These are phyloP conservation scores for Paramecium sonneborni DNA, from an alignment of 73 alveolate genomes.

Conservation along the genomic window DNA sequence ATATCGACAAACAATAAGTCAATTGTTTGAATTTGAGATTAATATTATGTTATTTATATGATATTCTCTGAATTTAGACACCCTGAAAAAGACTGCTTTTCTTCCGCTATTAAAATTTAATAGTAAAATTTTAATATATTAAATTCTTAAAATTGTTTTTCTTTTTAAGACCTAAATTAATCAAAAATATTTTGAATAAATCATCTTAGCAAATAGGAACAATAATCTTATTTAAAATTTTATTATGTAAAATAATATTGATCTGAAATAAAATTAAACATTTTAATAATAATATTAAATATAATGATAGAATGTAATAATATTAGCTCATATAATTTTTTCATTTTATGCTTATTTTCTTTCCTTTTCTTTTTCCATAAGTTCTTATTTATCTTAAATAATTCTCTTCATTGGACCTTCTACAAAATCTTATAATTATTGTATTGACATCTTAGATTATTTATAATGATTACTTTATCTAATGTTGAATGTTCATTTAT, in stretches of 20 bases:
- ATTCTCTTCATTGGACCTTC: background rate
- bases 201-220: too few relatives aligned
- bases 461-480: background rate
- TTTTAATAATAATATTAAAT: too few relatives aligned
- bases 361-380: slow-evolving; percentile 26
- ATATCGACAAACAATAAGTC: background rate
- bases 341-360: background rate
- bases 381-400: slow-evolving; percentile 20
- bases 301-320: background rate
- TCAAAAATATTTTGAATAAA: too few relatives aligned
- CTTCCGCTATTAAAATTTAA: background rate
- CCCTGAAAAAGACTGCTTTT: too few relatives aligned
- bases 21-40: background rate
- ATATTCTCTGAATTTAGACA: background rate
- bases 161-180: too few relatives aligned
- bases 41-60: background rate
- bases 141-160: background rate
- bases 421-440: slow-evolving; percentile 5
- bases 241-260: too few relatives aligned
- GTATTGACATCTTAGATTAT: background rate
- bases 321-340: background rate
- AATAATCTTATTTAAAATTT: too few relatives aligned
- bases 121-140: too few relatives aligned
- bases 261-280: too few relatives aligned
- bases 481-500: slow-evolving; percentile 1